Percentiles rank a stretch among this genome's conserved stretches.
Evolutionary conservation across 495 filamentous ascomycete genomes (phyloP).

Genomic region (Stereocaulon alpinum): DNA sequence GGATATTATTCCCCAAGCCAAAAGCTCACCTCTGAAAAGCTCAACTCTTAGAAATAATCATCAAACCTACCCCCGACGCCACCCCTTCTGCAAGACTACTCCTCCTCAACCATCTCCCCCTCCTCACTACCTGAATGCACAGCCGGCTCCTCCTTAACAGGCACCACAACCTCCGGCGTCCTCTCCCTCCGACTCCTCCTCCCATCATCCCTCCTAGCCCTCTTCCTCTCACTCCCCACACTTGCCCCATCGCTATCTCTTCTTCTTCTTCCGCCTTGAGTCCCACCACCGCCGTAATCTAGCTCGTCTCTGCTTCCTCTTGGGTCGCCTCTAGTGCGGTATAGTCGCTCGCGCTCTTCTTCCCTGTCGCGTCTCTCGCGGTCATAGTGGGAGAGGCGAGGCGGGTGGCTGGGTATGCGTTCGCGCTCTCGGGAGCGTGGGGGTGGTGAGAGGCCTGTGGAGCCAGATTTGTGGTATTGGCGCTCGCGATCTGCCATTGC

Average conservation of each 20-base stretch:
- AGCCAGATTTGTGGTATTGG: constrained; percentile 70
- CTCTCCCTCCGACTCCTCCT: constrained; percentile 46
- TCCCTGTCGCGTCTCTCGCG: constrained; percentile 71
- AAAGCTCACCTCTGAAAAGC: neutral
- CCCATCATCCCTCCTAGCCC: constrained; percentile 48
- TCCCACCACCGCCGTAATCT: constrained; percentile 74
- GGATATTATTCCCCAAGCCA: neutral
- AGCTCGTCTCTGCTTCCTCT: constrained; percentile 68
- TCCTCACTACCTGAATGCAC: constrained; percentile 88
- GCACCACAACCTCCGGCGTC: constrained; percentile 36
- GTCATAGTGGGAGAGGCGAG: constrained; percentile 43
- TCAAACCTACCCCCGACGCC: neutral
- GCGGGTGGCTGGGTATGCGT: constrained; percentile 21
- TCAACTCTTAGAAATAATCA: neutral
- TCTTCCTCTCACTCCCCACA: constrained; percentile 40
- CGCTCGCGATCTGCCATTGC: constrained; percentile 79
- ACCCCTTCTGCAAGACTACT: constrained; percentile 34
- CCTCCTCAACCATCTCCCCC: constrained; percentile 88
- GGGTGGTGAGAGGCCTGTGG: constrained; percentile 49
- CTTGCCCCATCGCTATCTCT: constrained; percentile 65
- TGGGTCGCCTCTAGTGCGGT: constrained; percentile 69
- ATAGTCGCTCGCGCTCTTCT: constrained; percentile 74
- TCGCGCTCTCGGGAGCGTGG: constrained; percentile 47
- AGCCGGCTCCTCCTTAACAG: constrained; percentile 53
- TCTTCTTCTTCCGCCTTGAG: constrained; percentile 49